phyloP scores from a whole-genome alignment of 78 protist genomes.

The Monosiga brevicollis region DNA sequence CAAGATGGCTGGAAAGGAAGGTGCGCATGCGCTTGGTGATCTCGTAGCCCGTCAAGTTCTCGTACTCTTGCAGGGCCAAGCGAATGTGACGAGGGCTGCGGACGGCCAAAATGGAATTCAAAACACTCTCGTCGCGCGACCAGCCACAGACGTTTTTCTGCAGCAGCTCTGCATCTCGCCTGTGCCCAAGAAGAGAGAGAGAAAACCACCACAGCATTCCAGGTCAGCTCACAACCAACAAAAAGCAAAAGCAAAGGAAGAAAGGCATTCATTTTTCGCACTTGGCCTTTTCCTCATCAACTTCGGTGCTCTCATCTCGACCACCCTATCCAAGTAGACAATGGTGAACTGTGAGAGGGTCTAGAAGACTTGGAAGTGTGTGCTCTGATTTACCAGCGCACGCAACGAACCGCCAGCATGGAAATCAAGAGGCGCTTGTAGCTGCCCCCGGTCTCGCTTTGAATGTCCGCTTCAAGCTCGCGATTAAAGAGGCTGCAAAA shows the following conservation, averaged over 20 bases:
- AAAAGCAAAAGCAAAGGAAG: neutral
- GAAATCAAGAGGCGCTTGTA: neutral
- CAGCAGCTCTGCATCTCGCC: neutral
- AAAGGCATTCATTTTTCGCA: neutral
- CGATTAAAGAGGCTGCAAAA: neutral
- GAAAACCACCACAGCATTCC: no score
- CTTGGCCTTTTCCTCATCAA: neutral
- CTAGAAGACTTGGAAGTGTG: neutral
- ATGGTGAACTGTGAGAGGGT: neutral
- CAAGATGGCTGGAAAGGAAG: neutral
- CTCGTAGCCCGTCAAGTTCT: neutral
- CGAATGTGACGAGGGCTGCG: neutral
- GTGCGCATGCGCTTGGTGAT: neutral
- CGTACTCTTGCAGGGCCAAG: neutral
- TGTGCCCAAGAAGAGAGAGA: no score
- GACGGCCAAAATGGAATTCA: neutral
- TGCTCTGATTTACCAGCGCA: neutral
- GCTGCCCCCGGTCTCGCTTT: neutral
- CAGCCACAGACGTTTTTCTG: neutral
- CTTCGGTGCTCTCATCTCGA: neutral
- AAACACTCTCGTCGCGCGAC: neutral
- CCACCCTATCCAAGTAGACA: neutral
- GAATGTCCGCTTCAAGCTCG: neutral
- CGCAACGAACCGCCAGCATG: neutral
- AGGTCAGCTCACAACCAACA: neutral